phyloP scores from a whole-genome alignment of 2,329 filamentous ascomycete species.

The Neonectria ditissima region DNA sequence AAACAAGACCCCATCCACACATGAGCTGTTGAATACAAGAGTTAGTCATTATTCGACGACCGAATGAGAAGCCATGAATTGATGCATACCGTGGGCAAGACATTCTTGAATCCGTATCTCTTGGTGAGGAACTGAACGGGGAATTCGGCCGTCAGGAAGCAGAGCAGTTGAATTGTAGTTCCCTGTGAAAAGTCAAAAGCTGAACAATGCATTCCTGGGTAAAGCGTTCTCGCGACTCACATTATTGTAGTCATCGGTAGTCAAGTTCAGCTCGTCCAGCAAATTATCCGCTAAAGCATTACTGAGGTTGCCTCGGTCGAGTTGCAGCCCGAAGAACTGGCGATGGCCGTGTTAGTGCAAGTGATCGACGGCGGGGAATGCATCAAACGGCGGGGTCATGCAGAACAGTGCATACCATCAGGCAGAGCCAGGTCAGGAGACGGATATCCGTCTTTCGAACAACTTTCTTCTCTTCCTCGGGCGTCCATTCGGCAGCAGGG shows the following conservation, averaged over 20 bases:
- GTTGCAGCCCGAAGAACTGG: constrained; percentile 71
- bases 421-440: constrained; percentile 56
- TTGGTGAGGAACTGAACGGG: constrained; percentile 29
- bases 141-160: constrained; percentile 56
- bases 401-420: constrained; percentile 50
- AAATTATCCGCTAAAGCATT: constrained; percentile 73
- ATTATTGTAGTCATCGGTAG: constrained; percentile 67
- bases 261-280: constrained; percentile 63
- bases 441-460: constrained; percentile 64
- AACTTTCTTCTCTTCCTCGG: constrained; percentile 66
- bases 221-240: constrained; percentile 38
- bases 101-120: constrained; percentile 66
- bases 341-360: constrained; percentile 30
- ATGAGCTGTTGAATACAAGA: constrained; percentile 52
- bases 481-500: constrained; percentile 61
- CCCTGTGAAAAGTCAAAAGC: constrained; percentile 47
- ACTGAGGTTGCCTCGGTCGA: constrained; percentile 72
- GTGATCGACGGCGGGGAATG: constrained; percentile 20
- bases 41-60: background rate
- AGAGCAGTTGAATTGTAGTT: constrained; percentile 66
- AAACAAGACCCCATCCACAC: constrained; percentile 61
- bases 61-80: too few relatives aligned
- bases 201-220: background rate
- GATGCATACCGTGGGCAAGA: constrained; percentile 59
- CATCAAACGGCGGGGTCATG: background rate